phyloP scores from a whole-genome alignment of 2,329 filamentous ascomycete species.

The Phialophora tarda region DNA sequence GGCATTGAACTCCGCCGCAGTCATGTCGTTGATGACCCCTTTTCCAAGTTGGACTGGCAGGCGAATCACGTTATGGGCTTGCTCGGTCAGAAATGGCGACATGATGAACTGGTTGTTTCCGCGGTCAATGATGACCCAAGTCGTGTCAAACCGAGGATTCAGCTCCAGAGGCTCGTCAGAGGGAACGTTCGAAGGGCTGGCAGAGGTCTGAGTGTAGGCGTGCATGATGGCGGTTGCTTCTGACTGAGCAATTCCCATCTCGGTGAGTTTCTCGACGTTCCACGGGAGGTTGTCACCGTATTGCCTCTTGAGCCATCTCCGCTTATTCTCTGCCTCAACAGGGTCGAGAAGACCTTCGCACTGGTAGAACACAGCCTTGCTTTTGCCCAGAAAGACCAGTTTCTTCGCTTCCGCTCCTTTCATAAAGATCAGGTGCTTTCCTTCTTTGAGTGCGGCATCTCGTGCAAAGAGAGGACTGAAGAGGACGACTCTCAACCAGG shows the following conservation, averaged over 20 bases:
- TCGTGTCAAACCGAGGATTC: constrained; percentile 5
- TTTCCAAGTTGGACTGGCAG: neutral
- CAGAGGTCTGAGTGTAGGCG: neutral
- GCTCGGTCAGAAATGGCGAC: constrained; percentile 10
- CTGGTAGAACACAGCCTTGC: constrained; percentile 9
- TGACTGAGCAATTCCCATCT: constrained; percentile 5
- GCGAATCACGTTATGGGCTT: constrained; percentile 2
- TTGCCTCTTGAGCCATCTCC: constrained; percentile 7
- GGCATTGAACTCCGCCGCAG: constrained; percentile 5
- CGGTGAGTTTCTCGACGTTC: neutral
- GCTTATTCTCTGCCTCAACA: neutral
- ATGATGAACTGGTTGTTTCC: constrained; percentile 28
- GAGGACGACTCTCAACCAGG: constrained; percentile 21
- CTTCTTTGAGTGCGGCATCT: constrained; percentile 7
- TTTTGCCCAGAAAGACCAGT: constrained; percentile 12
- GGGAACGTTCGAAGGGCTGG: neutral
- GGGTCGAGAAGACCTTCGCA: constrained; percentile 1
- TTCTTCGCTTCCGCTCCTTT: constrained; percentile 19
- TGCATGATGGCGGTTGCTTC: constrained; percentile 6
- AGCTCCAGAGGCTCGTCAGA: neutral
- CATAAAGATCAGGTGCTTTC: constrained; percentile 22
- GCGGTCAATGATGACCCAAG: constrained; percentile 20
- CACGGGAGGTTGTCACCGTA: constrained; percentile 7
- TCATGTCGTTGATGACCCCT: constrained; percentile 9
- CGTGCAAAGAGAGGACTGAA: constrained; percentile 21